Percentiles rank a stretch among this genome's conserved stretches.
phyloP scores from a whole-genome alignment of 2,329 filamentous ascomycete genomes.

The Alternaria angustiovoidea region DNA sequence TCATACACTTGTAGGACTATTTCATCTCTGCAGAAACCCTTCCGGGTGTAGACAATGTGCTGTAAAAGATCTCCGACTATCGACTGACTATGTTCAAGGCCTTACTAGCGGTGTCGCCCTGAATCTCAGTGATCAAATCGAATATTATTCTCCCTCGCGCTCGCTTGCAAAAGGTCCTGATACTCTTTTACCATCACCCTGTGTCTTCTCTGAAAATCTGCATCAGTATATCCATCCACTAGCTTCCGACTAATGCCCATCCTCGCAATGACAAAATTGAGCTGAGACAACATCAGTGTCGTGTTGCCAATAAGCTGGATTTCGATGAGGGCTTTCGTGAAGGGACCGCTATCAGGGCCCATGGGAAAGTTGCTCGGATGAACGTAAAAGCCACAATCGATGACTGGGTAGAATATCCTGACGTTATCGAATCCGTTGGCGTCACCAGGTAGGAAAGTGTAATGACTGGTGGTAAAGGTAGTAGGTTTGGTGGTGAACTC shows the following conservation, averaged over 20 bases:
- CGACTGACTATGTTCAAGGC: background rate
- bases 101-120: too few species aligned
- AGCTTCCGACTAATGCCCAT: background rate
- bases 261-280: background rate
- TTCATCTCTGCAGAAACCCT: background rate
- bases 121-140: background rate
- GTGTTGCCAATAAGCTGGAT: background rate
- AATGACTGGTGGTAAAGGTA: background rate
- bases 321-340: background rate
- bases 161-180: background rate
- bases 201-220: background rate
- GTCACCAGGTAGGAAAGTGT: background rate
- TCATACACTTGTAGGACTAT: background rate
- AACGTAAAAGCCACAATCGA: background rate
- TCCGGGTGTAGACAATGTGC: rapidly evolving
- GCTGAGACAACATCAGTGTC: background rate
- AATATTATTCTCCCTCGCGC: background rate
- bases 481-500: background rate
- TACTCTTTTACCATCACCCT: background rate
- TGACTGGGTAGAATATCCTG: background rate
- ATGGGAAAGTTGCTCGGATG: background rate
- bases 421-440: background rate
- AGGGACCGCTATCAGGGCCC: background rate
- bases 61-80: background rate
- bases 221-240: background rate